phyloP scores from a whole-genome alignment of 164 flowering plant species.

The Tinospora cordifolia region DNA sequence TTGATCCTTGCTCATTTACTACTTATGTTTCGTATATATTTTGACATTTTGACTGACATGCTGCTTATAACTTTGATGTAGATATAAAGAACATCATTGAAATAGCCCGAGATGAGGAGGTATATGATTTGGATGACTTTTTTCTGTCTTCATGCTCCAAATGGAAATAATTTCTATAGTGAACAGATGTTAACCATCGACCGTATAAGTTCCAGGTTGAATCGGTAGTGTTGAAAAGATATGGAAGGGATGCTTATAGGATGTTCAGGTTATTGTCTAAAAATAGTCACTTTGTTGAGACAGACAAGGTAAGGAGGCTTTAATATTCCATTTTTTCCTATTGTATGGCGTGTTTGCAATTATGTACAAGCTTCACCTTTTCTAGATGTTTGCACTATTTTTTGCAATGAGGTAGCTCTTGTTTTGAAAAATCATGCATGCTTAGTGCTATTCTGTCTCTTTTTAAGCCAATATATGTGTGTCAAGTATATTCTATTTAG shows the following conservation, averaged over 20 bases:
- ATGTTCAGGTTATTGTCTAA: conserved; percentile 58
- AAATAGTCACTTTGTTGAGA: conserved; percentile 38
- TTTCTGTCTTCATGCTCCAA: not conserved
- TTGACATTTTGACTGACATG: not conserved
- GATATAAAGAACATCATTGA: conserved; percentile 59
- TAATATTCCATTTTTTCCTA: too few species aligned
- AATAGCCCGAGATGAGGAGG: conserved; percentile 67
- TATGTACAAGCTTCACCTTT: too few species aligned
- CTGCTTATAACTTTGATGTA: conserved; percentile 19
- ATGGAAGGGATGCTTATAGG: conserved; percentile 65
- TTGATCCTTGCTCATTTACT: not conserved
- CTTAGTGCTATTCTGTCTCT: too few species aligned
- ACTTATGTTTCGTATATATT: not conserved
- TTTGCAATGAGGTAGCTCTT: too few species aligned
- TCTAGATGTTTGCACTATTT: too few species aligned
- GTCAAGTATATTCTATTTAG: too few species aligned
- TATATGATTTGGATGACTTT: conserved; percentile 15
- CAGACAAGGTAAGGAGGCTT: conserved; percentile 43
- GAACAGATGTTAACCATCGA: not conserved
- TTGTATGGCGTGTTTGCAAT: too few species aligned
- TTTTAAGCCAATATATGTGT: too few species aligned
- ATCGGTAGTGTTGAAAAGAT: conserved; percentile 56
- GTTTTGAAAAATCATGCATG: too few species aligned
- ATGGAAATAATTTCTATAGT: conserved; percentile 4
- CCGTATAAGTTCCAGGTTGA: conserved; percentile 45